Evolutionary conservation across 2,329 filamentous ascomycete genomes (phyloP), one percentile per base, ranked within the genome.

Genomic region (Biscogniauxia sp.): DNA sequence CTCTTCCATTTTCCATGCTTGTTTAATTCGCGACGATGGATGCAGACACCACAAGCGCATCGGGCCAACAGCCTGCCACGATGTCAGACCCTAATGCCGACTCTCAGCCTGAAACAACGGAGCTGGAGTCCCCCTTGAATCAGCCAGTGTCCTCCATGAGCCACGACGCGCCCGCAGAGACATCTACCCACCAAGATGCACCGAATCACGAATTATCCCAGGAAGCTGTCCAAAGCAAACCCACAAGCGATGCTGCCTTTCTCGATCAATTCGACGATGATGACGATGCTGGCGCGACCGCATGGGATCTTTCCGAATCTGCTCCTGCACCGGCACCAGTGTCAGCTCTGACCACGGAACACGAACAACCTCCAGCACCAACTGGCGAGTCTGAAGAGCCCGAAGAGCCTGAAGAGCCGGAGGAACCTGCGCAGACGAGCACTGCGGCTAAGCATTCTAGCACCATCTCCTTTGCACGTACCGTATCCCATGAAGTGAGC

Each of bases 391-490:
- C 56, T 25, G 61, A 61, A n/a, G 58, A 62, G 56, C 56, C 62
- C 59, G 56, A 54, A 57, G 60, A 66, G 57, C 55, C 56, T 25
- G 61, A 61, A 19, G 58, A 62, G 57, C 56, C 62, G 28, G 61
- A 64, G 41, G 61, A 64, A 45, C 51, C 61, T 13, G 61, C 56
- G 7, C 52, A 65, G 19, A 60, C 68, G 23, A 61, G 70, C 8
- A 74, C 76, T 20, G 68, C 74, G 19, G 77, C 79, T 25, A 85
- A 86, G 64, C 86, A 88, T 70, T 73, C 80, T 9, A 88, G 85
- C 72, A 85, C 81, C 54, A 80, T 83, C 70, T 89, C 87, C 0
- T 89, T 89, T 73, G 80, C 85, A 11, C 82, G 86, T 41, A 89
- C 87, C 1, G 85, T 88, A 13, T 83, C 86, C 11, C 82, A 88